Base-by-base conservation (phyloP, 192 early-diverging fungal genomes). In the Chytriomyces hyalinus region DNA sequence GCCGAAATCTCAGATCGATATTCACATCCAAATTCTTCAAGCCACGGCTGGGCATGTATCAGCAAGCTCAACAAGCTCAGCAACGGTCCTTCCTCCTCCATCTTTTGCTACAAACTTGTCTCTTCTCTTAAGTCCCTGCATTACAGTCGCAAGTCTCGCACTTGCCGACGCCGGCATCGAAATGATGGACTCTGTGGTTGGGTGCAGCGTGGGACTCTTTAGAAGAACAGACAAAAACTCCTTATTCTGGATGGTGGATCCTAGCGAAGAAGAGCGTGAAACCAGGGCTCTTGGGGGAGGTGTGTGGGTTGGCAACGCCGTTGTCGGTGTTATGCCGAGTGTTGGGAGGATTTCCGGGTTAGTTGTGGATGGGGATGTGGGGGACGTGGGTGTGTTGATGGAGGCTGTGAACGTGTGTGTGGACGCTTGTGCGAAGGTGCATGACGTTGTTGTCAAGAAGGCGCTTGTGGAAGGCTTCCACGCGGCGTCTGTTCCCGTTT, bases 161-260 rank as follows among this genome's bases (percentile, higher is more conserved):
- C 76, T 95, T 11, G 92, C 93, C 9, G 92, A 95, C 83, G 93
- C 94, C 11, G 93, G 93, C 15, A 93, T 95, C 66, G 93, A 94
- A 78, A 94, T 95, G 93, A 73, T 84, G 53, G 94, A 95, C 81
- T 80, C 85, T n/a, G 93, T 95, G 6, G 89, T 90, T 6, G 93
- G 89, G 11, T 90, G 87, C 67, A 85, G 93, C 11, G 90, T 89
- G n/a, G 90, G 90, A 86, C 71, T 80, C 48, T 66, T 28, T 62
- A 3, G 69, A 26, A 65, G 64, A 11, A 1, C 26, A 26, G 20
- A 11, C 17, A 51, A 9, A 6, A 26, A 24, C 7, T n/a, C 50
- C 72, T 61, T 49, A 28, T 66, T 80, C 22, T 80, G 68, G 49
- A 63, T 62, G 61, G 61, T 84, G 57, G 83, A 84, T 62, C 66